phyloP scores from a whole-genome alignment of 495 filamentous ascomycete species.

The Jackrogersella minutella region DNA sequence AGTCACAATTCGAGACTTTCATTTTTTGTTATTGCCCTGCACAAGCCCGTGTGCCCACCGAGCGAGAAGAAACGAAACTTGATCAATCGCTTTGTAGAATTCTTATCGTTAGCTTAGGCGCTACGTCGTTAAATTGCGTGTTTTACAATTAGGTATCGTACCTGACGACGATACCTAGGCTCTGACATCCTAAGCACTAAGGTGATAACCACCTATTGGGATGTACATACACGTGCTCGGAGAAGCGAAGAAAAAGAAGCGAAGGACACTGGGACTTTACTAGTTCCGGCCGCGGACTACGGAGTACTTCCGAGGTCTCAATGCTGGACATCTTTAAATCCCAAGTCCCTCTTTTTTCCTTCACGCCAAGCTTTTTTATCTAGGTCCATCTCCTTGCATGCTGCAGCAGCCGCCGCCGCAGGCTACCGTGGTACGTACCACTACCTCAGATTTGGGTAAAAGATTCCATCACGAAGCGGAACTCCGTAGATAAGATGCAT shows the following conservation, averaged over 20 bases:
- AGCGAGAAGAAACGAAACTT: not conserved
- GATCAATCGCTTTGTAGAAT: not conserved
- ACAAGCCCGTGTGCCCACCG: not conserved
- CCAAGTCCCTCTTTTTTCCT: conserved; percentile 4
- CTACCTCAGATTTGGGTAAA: conserved; percentile 11
- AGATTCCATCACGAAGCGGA: conserved; percentile 24
- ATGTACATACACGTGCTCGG: not conserved
- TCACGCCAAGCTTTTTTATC: conserved; percentile 44
- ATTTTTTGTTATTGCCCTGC: not conserved
- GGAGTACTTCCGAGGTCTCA: conserved; percentile 8
- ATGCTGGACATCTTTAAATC: not conserved
- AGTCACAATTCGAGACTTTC: not conserved
- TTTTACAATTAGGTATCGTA: not conserved
- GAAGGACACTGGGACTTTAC: not conserved
- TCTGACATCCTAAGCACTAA: not conserved
- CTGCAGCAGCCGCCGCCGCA: conserved; percentile 22
- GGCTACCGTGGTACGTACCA: conserved; percentile 38
- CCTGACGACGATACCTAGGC: no score
- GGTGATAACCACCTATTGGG: no score
- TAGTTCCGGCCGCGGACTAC: not conserved
- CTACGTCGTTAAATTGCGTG: not conserved
- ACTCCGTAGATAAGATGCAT: conserved; percentile 41
- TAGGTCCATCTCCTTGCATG: conserved; percentile 37
- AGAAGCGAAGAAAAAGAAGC: not conserved
- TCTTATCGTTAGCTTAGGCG: not conserved